Evolutionary conservation across 2,329 filamentous ascomycete genomes (phyloP), one percentile per base, ranked within the genome.

Genomic region (Monilinia laxa): DNA sequence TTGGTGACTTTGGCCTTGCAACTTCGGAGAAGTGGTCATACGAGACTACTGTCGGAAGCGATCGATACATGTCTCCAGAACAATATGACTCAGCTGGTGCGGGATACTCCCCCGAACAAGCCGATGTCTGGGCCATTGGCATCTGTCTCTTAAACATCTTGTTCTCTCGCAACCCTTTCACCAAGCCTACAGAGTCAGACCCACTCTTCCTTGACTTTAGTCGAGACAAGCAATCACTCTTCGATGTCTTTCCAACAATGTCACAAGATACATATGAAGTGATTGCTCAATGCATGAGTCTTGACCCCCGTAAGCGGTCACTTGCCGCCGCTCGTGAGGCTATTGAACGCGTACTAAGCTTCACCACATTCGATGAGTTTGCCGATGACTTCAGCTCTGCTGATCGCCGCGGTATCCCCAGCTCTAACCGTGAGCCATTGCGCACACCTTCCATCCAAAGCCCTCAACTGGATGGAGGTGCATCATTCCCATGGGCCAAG

Each of bases 31-130:
- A 88, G 73, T 97, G 92, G 93, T 96, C 92, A 31, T 90, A 90
- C 74, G 95, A 99, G 82, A 89, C 90, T 70, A 95, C 91, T 69
- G 95, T 99, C 57, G 95, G 95, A 71, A 98, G 95, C 77, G 95
- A 99, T 77, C 92, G 95, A 66, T 99, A 99, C 81, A 99, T 99
- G 95, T 93, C 95, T 66, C 95, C 95, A 6, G 95, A 99, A 80
- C 95, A 99, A 79, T 98, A 95, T 75, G 94, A 98, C 77, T 93
- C 93, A 64, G 87, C 89, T 72, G 89, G 89, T 70, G 87, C 86
- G 70, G 95, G 95, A 68, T 99, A 99, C 80, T 94, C 92, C 66
- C 93, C 95, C 57, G 91, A 92, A 56, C 88, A 95, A 80, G 95
- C 95, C 62, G 95, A 99, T 78, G 88, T 97, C 73, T 99, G 95